Evolutionary conservation across 148 eudicot species (phyloP).

Genomic region (Chenopodium album): DNA sequence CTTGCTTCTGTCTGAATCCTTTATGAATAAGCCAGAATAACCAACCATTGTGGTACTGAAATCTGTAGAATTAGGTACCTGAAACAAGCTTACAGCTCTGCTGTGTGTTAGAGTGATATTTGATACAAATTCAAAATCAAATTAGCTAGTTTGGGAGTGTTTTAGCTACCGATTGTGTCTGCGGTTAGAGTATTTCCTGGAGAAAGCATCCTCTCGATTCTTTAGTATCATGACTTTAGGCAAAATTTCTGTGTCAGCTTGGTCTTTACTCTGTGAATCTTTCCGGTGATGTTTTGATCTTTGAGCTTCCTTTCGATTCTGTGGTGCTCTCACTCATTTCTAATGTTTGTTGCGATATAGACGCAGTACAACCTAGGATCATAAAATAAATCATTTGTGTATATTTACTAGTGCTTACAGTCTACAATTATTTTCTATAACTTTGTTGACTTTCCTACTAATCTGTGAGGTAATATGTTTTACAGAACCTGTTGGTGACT

Average conservation of each 20-base stretch:
- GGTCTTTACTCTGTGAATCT: neutral
- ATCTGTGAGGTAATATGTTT: neutral
- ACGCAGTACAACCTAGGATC: neutral
- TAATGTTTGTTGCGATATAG: neutral
- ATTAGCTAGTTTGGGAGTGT: neutral
- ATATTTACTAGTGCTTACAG: neutral
- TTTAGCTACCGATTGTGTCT: neutral
- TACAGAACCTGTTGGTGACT: conserved; percentile 75
- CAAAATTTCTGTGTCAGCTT: neutral
- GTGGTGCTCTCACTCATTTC: neutral
- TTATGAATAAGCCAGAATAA: neutral
- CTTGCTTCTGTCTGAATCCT: neutral
- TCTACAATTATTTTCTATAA: neutral
- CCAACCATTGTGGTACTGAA: neutral
- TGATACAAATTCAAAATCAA: neutral
- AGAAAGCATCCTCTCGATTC: neutral
- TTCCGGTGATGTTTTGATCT: neutral
- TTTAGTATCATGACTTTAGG: neutral
- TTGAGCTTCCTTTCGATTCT: neutral
- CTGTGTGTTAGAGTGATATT: neutral
- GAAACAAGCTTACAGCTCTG: neutral
- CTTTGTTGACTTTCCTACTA: neutral
- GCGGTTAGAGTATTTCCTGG: neutral
- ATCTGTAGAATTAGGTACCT: neutral
- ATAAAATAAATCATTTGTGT: neutral